These are phyloP conservation scores for Thraustotheca clavata DNA, from an alignment of 352 stramenopile genomes.

Conservation along the genomic window DNA sequence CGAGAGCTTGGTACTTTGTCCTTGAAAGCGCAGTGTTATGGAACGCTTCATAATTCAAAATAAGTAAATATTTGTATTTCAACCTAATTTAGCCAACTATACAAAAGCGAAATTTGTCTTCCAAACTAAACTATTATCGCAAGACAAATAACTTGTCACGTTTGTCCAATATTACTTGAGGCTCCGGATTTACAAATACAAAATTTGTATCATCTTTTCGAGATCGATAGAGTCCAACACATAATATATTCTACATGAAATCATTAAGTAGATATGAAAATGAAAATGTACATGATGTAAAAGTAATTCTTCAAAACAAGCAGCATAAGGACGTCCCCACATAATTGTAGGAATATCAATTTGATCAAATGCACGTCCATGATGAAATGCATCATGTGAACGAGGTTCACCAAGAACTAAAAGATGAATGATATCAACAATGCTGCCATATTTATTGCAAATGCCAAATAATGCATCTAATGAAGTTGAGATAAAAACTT, in stretches of 20 bases:
- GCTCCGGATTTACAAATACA: slow-evolving; percentile 56
- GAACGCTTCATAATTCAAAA: slow-evolving; percentile 12
- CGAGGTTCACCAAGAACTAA: slow-evolving; percentile 40
- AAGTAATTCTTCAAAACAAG: slow-evolving; percentile 52
- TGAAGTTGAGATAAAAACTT: slow-evolving; percentile 70
- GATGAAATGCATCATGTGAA: background rate
- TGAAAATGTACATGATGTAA: slow-evolving; percentile 24
- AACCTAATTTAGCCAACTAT: background rate
- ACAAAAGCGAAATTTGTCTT: background rate
- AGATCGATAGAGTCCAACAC: slow-evolving; percentile 45
- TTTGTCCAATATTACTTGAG: slow-evolving; percentile 44
- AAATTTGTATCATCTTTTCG: slow-evolving; percentile 31
- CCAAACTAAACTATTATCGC: slow-evolving; percentile 17
- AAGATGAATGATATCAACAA: slow-evolving; percentile 61
- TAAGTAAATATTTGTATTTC: background rate
- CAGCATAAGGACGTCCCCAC: slow-evolving; percentile 46
- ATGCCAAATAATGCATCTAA: slow-evolving; percentile 59
- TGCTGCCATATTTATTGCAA: slow-evolving; percentile 43
- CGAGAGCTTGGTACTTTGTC: background rate
- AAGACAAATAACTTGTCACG: slow-evolving; percentile 66
- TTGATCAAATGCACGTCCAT: slow-evolving; percentile 35
- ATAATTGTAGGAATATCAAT: slow-evolving; percentile 41
- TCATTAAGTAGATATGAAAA: background rate
- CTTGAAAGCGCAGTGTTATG: background rate
- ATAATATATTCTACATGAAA: slow-evolving; percentile 38